phyloP scores from a whole-genome alignment of 192 early-diverging fungal species.

The Backusella liffmaniae region DNA sequence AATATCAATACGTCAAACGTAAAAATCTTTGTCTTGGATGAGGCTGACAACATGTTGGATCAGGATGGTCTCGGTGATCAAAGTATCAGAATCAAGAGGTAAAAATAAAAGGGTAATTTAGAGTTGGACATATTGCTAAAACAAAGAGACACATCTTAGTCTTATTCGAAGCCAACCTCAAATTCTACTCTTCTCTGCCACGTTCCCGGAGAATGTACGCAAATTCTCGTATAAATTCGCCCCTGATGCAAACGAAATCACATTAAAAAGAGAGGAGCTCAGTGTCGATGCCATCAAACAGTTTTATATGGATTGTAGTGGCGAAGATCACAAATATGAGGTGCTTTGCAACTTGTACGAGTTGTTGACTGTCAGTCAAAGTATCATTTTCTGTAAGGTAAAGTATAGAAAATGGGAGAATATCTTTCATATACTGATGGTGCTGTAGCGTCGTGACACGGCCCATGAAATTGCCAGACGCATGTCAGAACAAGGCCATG shows the following conservation, averaged over 20 bases:
- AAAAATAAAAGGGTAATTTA: conserved; percentile 8
- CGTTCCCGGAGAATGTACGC: conserved; percentile 80
- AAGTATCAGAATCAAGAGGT: conserved; percentile 81
- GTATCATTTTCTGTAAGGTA: conserved; percentile 93
- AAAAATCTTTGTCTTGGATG: conserved; percentile 90
- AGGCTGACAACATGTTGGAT: conserved; percentile 99
- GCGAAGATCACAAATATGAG: conserved; percentile 77
- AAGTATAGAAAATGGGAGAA: background rate
- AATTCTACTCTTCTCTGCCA: conserved; percentile 93
- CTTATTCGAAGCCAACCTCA: conserved; percentile 73
- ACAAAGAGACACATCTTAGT: conserved; percentile 30
- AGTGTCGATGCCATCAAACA: conserved; percentile 94
- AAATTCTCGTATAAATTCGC: conserved; percentile 81
- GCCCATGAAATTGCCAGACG: conserved; percentile 74
- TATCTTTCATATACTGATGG: background rate
- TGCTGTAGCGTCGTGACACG: conserved; percentile 63
- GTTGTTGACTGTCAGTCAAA: conserved; percentile 91
- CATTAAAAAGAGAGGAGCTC: conserved; percentile 82
- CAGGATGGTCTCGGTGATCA: conserved; percentile 84
- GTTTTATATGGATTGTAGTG: conserved; percentile 93
- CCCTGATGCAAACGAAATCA: conserved; percentile 83
- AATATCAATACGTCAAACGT: conserved; percentile 59
- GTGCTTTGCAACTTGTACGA: conserved; percentile 70
- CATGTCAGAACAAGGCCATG: conserved; percentile 82
- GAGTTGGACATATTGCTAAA: background rate